Evolutionary conservation across 768 basidiomycete genomes (phyloP), one percentile per base, ranked within the genome.

Genomic region (Suillus paluster): DNA sequence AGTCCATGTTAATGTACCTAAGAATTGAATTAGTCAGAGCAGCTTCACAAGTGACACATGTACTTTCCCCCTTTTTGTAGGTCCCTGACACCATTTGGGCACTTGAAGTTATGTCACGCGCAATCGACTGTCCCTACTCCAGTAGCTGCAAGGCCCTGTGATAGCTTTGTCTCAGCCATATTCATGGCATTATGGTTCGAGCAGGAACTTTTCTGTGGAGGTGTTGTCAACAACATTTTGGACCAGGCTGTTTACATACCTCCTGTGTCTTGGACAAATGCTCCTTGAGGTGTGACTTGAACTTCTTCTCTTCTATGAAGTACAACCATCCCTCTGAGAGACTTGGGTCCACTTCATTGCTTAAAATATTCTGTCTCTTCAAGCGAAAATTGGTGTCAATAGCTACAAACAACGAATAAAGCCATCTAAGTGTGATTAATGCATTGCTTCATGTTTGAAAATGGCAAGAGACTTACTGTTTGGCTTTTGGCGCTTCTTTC

Each of bases 331-430:
- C 71, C 45, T 5, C 7, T 2, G 68, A 71, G 3, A 77, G 64
- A 4, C 67, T 64, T 46, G 75, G 75, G 62, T 77, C 74, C 2
- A 38, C 60, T 15, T 66, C 64, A 6, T 71, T 65, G 6, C 27
- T 70, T 7, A 72, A 75, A 0, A 70, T 67, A 33, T 67, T 64
- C 25, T 62, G 60, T 8, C 67, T 55, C 38, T 74, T 74, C 23
- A 77, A 65, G 0, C 70, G 61, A 55, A 78, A 78, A 61, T 77
- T 77, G 2, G 73, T 68, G 55, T 77, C 73, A 1, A 78, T 70
- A 1, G 67, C 69, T 1, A 77, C n/a, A 49, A 74, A 73, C 4
- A 67, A 41, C 0, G 45, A 42, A 56, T 72, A 70, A 2, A n/a
- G n/a, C n/a, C n/a, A 75, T 59, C 76, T 76, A 36, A 3, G 11